phyloP scores from a whole-genome alignment of 345 rosid genomes.

The Populus alba region DNA sequence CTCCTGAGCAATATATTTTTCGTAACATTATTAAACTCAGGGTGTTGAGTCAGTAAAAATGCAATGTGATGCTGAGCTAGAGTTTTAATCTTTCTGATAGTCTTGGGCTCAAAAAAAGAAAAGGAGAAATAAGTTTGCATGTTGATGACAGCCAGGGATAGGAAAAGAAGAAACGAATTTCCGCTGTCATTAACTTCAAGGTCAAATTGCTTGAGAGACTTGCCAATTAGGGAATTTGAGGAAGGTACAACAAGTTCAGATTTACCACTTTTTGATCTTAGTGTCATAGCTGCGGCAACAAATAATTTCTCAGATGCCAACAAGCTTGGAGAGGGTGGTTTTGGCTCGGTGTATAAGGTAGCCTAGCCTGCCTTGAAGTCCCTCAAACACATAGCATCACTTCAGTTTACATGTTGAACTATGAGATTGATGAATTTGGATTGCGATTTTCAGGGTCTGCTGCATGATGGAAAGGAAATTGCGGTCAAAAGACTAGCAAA shows the following conservation, averaged over 20 bases:
- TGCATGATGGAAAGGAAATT: conserved; percentile 42
- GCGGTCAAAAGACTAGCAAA: conserved; percentile 51
- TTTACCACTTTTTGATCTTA: conserved; percentile 48
- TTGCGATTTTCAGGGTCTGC: conserved; percentile 31
- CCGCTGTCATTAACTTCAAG: conserved; percentile 10
- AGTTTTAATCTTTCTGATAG: no score
- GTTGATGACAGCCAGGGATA: background rate
- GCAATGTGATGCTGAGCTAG: no score
- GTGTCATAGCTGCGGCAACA: conserved; percentile 49
- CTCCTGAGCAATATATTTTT: background rate
- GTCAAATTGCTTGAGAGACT: conserved; percentile 30
- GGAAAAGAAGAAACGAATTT: conserved; percentile 22
- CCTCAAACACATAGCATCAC: no score
- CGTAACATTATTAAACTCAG: background rate
- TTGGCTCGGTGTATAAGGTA: conserved; percentile 69
- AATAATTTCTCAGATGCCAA: conserved; percentile 43
- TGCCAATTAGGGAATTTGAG: conserved; percentile 29
- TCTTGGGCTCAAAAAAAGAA: no score
- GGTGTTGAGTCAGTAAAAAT: no score
- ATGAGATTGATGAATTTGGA: background rate
- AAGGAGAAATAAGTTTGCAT: background rate
- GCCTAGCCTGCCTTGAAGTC: conserved; percentile 28
- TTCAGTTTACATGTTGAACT: background rate
- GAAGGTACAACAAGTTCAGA: conserved; percentile 36
- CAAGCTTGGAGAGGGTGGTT: conserved; percentile 75